A percentile compares a stretch with the other conserved stretches of the same genome.
Conservation (phyloP, 345 rosid species). For the Gossypium ekmanianum region DNA sequence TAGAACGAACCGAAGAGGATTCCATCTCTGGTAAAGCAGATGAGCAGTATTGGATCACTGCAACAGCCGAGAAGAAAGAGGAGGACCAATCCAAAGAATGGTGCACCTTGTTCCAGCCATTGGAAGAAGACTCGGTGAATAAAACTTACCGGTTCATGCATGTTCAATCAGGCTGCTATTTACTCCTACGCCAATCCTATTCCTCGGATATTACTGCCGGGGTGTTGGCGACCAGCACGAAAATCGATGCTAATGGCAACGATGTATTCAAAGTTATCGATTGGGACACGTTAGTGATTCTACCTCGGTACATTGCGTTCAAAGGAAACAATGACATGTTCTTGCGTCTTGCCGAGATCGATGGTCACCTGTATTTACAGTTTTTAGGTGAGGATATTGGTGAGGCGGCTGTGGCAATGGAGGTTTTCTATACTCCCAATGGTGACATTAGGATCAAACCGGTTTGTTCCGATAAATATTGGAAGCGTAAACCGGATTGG, state of each 20-base stretch:
- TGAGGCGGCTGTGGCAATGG: neutral
- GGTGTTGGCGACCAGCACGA: neutral
- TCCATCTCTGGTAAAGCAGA: neutral
- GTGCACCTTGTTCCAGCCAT: neutral
- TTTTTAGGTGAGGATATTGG: neutral
- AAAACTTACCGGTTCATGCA: neutral
- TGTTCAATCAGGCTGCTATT: neutral
- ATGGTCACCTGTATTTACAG: neutral
- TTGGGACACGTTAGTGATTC: neutral
- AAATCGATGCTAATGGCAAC: neutral
- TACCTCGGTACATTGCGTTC: neutral
- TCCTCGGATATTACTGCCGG: neutral
- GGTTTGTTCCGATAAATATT: neutral
- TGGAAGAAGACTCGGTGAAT: neutral
- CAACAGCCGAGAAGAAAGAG: neutral
- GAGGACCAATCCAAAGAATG: neutral
- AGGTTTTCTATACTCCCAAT: neutral
- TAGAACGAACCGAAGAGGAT: too few relatives aligned
- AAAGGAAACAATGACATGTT: neutral
- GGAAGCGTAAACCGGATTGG: neutral
- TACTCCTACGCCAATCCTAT: neutral
- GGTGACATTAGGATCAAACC: neutral
- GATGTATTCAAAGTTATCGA: neutral
- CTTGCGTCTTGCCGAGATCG: neutral
- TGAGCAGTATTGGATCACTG: neutral